phyloP scores from a whole-genome alignment of 2,329 filamentous ascomycete genomes.

The Diaporthe aspalathi region DNA sequence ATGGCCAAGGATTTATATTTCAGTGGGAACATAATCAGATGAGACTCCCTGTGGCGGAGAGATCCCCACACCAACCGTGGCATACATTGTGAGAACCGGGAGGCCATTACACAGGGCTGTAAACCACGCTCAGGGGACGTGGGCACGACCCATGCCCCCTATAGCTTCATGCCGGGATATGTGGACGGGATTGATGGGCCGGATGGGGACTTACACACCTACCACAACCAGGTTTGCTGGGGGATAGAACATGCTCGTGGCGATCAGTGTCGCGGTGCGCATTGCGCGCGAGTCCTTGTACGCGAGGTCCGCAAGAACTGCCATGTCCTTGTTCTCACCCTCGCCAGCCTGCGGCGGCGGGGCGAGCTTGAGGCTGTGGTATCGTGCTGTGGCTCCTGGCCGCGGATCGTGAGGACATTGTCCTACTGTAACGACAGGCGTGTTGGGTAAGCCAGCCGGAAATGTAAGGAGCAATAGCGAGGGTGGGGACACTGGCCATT shows the following conservation, averaged over 20 bases:
- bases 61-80: no score
- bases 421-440: neutral
- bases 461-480: neutral
- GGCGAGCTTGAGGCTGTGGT: conserved; percentile 8
- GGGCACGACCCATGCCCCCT: no score
- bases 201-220: neutral
- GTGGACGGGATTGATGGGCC: no score
- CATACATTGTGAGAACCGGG: no score
- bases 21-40: neutral
- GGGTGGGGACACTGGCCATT: neutral
- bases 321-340: conserved; percentile 22
- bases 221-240: conserved; percentile 26
- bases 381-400: conserved; percentile 2
- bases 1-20: neutral
- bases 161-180: no score
- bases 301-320: conserved; percentile 1
- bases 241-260: conserved; percentile 31
- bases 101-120: no score
- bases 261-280: conserved; percentile 23
- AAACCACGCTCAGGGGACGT: no score
- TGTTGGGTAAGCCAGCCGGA: neutral
- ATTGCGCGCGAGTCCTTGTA: conserved; percentile 21
- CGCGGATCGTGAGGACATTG: conserved; percentile 11
- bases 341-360: neutral
- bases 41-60: no score